These are phyloP conservation scores for Pseudogymnoascus sp. DNA, from an alignment of 2,329 filamentous ascomycete species.

Conservation along the genomic window DNA sequence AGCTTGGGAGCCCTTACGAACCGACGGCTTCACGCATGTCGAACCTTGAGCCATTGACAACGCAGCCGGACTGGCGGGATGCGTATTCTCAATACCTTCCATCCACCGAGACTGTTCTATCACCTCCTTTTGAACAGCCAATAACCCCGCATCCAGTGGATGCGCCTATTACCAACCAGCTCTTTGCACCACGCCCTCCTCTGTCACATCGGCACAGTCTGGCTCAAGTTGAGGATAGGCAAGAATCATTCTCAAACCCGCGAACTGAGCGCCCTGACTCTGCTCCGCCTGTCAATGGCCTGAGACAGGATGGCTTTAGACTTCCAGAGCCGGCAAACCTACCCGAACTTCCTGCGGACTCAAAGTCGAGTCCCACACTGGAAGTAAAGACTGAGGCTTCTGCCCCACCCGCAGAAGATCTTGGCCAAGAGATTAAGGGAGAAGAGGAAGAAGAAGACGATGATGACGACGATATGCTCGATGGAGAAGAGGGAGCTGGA, in stretches of 20 bases:
- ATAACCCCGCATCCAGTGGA: slow-evolving; percentile 19
- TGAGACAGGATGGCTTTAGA: neutral
- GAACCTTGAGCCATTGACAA: slow-evolving; percentile 28
- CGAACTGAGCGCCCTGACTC: slow-evolving; percentile 25
- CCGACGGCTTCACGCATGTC: slow-evolving; percentile 30
- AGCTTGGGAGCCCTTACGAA: slow-evolving; percentile 27
- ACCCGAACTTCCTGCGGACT: neutral
- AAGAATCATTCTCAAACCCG: slow-evolving; percentile 18
- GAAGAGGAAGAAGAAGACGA: slow-evolving; percentile 18
- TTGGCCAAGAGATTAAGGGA: neutral
- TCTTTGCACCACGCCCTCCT: slow-evolving; percentile 17
- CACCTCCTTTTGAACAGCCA: slow-evolving; percentile 22
- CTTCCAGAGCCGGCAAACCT: neutral
- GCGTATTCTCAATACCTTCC: slow-evolving; percentile 27
- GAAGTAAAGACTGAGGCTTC: neutral
- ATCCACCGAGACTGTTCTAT: slow-evolving; percentile 22
- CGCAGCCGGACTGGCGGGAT: slow-evolving; percentile 31
- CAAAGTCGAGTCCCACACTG: neutral
- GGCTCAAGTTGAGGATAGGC: slow-evolving; percentile 17
- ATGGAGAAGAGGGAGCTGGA: slow-evolving; percentile 37
- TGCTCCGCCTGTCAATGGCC: slow-evolving; percentile 15
- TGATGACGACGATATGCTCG: slow-evolving; percentile 50
- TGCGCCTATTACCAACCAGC: slow-evolving; percentile 9
- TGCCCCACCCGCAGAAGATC: slow-evolving; percentile 1
- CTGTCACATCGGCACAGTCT: slow-evolving; percentile 27